Evolutionary conservation across 805 yeast genomes (phyloP), one percentile per base, ranked within the genome.

Genomic region (Helenozyma rhizophorensis): DNA sequence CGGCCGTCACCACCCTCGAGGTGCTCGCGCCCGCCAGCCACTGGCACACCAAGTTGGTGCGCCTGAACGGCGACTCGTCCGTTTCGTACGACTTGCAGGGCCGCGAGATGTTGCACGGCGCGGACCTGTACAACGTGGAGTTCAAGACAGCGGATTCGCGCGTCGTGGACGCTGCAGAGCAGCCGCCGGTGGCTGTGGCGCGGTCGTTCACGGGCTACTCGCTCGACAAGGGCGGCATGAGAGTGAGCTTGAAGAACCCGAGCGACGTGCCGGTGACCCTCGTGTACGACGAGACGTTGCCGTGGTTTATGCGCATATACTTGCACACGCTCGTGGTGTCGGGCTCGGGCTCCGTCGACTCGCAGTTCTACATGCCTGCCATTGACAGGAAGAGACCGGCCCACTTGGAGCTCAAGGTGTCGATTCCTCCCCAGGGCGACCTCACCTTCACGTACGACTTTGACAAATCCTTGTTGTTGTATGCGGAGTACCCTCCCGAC

Each of bases 401-500:
- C 0, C 94, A 87, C 48, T 58, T 89, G 43, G 97, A 93, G 58
- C 67, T 86, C 23, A 60, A 60, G 7, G 51, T 90, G 14, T 52
- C 48, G 0, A 52, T 90, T 2, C 97, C 97, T 0, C 72, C 89
- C 2, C 51, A 65, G 2, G 68, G 79, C 10, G 68, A 78, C 6
- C 55, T 83, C 27, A 70, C 81, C 1, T 45, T 87, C 32, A 76
- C 82, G 3, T 84, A 84, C 53, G 75, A 80, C 35, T 89, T 90
- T 53, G 97, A 93, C 54, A 93, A 89, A 56, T 79, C 95, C 0
- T 68, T 93, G 53, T 68, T 93, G 19, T 72, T 81, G 36, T 79
- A 84, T 40, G 83, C 88, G 3, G 97, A 93, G 55, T 93, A 93
- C 51, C 98, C 98, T n/a, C 98, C 98, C 1, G 98, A 93, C 65